A percentile compares a stretch with the other conserved stretches of the same genome.
These are phyloP conservation scores for Solanum rostratum DNA, from an alignment of 257 asterid genomes.

Conservation along the genomic window DNA sequence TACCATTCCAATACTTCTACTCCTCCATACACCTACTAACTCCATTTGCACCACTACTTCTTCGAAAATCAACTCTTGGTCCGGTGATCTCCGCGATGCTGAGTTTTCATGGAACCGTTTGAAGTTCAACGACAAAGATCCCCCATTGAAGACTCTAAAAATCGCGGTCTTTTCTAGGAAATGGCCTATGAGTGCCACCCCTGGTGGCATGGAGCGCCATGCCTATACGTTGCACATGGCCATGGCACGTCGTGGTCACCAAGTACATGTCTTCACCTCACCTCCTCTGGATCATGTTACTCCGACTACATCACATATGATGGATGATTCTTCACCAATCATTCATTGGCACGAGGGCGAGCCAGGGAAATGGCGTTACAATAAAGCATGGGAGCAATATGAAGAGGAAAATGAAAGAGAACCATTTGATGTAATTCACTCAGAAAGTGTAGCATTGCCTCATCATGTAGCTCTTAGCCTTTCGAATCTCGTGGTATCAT, in stretches of 20 bases:
- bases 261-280: conserved; percentile 69
- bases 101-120: conserved; percentile 76
- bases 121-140: conserved; percentile 4
- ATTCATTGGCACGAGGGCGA: conserved; percentile 80
- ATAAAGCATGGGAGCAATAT: conserved; percentile 74
- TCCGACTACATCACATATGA: not conserved
- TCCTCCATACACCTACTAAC: conserved; percentile 58
- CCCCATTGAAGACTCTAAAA: conserved; percentile 27
- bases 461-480: conserved; percentile 41
- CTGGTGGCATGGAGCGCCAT: conserved; percentile 97
- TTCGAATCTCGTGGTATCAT: conserved; percentile 65
- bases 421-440: conserved; percentile 62
- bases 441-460: conserved; percentile 90
- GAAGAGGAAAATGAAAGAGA: conserved; percentile 30
- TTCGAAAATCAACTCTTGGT: conserved; percentile 28
- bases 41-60: conserved; percentile 33
- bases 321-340: conserved; percentile 9
- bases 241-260: conserved; percentile 66
- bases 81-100: conserved; percentile 63
- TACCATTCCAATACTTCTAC: conserved; percentile 70
- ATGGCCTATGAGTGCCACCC: conserved; percentile 69
- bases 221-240: conserved; percentile 72
- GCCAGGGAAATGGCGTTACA: conserved; percentile 62
- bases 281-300: conserved; percentile 14
- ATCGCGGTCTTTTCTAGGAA: conserved; percentile 88